Percentiles rank a stretch among this genome's conserved stretches.
Evolutionary conservation across 2,329 filamentous ascomycete genomes (phyloP).

Genomic region (Pleomassaria siparia): DNA sequence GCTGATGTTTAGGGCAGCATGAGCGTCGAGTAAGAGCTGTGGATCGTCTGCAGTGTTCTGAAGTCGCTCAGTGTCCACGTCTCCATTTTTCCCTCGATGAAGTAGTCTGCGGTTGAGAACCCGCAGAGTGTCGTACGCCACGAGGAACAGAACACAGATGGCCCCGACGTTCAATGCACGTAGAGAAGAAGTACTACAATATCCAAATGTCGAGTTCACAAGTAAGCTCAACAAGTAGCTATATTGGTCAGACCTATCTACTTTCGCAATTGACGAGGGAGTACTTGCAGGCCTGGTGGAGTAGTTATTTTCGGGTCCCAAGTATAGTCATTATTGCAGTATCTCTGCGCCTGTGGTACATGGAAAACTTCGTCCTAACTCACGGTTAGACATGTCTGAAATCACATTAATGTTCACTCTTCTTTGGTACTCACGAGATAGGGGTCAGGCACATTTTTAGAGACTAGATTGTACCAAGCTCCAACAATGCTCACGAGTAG

Average conservation of each 20-base stretch:
- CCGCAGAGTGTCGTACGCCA: slow-evolving; percentile 29
- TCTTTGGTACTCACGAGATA: slow-evolving; percentile 55
- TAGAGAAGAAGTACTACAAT: slow-evolving; percentile 42
- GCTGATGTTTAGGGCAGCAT: slow-evolving; percentile 75
- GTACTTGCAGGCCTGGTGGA: slow-evolving; percentile 72
- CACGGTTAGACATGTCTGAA: background rate
- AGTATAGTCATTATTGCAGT: slow-evolving; percentile 69
- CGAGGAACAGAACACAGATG: slow-evolving; percentile 37
- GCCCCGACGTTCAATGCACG: slow-evolving; percentile 43
- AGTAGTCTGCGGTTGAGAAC: slow-evolving; percentile 8
- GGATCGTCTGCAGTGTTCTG: slow-evolving; percentile 14
- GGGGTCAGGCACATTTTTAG: slow-evolving; percentile 55
- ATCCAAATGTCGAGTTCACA: slow-evolving; percentile 39
- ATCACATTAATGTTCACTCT: background rate
- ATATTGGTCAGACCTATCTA: slow-evolving; percentile 28
- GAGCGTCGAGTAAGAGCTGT: slow-evolving; percentile 46
- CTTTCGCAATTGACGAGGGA: slow-evolving; percentile 50
- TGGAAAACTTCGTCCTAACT: slow-evolving; percentile 82
- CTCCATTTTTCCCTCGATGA: background rate
- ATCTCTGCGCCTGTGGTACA: slow-evolving; percentile 85
- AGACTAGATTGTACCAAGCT: slow-evolving; percentile 44
- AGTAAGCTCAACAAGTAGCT: slow-evolving; percentile 48
- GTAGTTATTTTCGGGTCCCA: slow-evolving; percentile 99
- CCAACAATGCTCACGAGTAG: slow-evolving; percentile 21
- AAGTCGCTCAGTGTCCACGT: background rate